Base-by-base conservation (phyloP, 148 eudicot genomes). In the Polygonum aviculare region DNA sequence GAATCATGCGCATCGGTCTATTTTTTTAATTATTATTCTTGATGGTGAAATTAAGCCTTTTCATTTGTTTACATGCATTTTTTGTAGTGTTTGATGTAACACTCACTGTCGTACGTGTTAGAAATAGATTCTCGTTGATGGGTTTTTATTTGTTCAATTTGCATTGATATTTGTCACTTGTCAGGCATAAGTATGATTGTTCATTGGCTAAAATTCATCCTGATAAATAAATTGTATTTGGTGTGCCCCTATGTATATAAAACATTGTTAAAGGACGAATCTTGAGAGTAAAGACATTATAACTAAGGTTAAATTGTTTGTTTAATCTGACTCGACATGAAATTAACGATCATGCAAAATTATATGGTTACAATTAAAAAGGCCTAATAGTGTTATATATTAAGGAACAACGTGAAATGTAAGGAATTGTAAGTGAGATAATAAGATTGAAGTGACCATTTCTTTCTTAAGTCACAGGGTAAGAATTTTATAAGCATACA, bases 1-100 rank as follows among this genome's bases (percentile, higher is more conserved):
- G 44, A 35, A 67, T 67, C 72, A 67, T 67, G 72, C 44, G 72
- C 72, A 67, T 67, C 72, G 12, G 3, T 67, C 36, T 67, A 63
- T 33, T 67, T 65, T 65, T 35, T 67, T 35, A 44, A 44, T 44
- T 35, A 35, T 15, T 2, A 35, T 65, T 16, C 72, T 67, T 67
- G 44, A 36, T 67, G 72, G 38, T 67, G 18, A 67, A n/a, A 26
- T 26, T 26, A 26, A 38, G 21, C 40, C 26, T 33, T 62, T 31
- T 62, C 12, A 33, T 36, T 67, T 67, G 72, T 22, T 35, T 67
- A 63, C 41, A n/a, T 14, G 15, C 2, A 14, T 36, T 6, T 3
- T 35, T 36, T 36, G 41, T 67, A 16, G 38, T 67, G 45, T 36
- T 65, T 65, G 71, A 36, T 65, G 71, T 65, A 35, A 65, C 44